Evolutionary conservation across 306 rosid species (phyloP).

Genomic region (Morella rubra): DNA sequence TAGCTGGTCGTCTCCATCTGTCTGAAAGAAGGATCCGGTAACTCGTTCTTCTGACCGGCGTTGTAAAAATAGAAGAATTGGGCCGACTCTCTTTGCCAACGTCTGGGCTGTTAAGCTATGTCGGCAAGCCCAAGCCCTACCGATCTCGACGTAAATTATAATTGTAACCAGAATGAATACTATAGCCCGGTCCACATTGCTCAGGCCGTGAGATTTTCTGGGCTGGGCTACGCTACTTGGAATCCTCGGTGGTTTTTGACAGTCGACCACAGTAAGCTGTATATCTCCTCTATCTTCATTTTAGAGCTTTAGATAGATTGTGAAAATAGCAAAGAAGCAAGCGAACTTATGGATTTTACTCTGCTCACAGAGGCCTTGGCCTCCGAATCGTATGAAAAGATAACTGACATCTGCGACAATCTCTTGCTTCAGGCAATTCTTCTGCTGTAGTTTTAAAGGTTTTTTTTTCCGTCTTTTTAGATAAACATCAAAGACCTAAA

Average conservation of each 20-base stretch:
- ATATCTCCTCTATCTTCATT: not conserved
- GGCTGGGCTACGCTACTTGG: not conserved
- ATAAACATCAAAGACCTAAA: not conserved
- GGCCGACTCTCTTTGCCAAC: not conserved
- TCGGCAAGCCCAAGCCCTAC: not conserved
- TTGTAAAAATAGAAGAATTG: too few species aligned
- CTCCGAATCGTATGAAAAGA: slow-evolving; percentile 54
- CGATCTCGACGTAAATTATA: not conserved
- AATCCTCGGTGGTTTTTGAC: too few species aligned
- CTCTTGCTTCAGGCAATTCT: slow-evolving; percentile 63
- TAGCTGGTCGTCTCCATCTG: too few species aligned
- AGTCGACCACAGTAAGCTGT: not conserved
- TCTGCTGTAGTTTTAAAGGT: not conserved
- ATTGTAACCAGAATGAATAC: too few species aligned
- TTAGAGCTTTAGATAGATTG: not conserved
- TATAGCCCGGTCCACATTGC: too few species aligned
- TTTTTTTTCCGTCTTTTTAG: not conserved
- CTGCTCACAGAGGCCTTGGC: slow-evolving; percentile 46
- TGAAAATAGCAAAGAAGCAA: not conserved
- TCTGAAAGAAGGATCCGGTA: too few species aligned
- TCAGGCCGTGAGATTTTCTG: not conserved
- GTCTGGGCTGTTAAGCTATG: not conserved
- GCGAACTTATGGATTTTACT: slow-evolving; percentile 54
- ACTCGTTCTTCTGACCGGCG: too few species aligned
- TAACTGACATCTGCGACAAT: slow-evolving; percentile 67